A percentile compares a stretch with the other conserved stretches of the same genome.
Evolutionary conservation across 2,329 filamentous ascomycete species (phyloP).

Genomic region (Fusarium odoratissimum): DNA sequence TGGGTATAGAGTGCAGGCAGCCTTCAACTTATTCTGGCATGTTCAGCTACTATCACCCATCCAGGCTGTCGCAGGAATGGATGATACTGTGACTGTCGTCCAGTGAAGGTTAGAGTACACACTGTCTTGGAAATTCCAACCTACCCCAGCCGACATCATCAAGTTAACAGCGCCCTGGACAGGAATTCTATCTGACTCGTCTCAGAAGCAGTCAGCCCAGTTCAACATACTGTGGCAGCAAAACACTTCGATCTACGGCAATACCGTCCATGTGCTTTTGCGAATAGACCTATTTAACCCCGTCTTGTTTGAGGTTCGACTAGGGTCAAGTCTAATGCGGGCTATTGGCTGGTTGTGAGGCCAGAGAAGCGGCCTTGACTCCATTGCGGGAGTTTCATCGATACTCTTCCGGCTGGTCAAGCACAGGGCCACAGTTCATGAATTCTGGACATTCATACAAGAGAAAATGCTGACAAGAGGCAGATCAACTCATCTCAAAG

Average conservation of each 20-base stretch:
- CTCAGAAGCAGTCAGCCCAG: background rate
- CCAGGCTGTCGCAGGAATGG: slow-evolving; percentile 37
- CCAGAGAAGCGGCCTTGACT: slow-evolving; percentile 12
- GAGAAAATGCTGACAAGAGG: background rate
- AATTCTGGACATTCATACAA: background rate
- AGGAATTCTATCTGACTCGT: slow-evolving; percentile 32
- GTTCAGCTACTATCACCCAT: slow-evolving; percentile 5
- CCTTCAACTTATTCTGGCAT: slow-evolving; percentile 34
- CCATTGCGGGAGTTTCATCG: slow-evolving; percentile 38
- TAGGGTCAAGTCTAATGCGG: slow-evolving; percentile 9
- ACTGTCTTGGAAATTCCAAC: slow-evolving; percentile 20
- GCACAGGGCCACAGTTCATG: slow-evolving; percentile 20
- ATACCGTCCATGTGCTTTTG: background rate
- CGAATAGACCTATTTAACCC: slow-evolving; percentile 13
- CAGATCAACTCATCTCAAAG: background rate
- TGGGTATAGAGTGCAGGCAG: slow-evolving; percentile 4
- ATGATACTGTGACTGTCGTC: slow-evolving; percentile 1
- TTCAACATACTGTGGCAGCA: slow-evolving; percentile 1
- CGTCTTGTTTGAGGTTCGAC: slow-evolving; percentile 42
- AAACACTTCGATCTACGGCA: background rate
- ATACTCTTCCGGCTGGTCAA: slow-evolving; percentile 27
- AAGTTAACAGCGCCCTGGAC: slow-evolving; percentile 11
- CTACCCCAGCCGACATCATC: slow-evolving; percentile 12
- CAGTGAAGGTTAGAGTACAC: background rate
- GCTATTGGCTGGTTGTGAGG: slow-evolving; percentile 38